Conservation (phyloP, 352 stramenopile species). For the Elongisporangium undulatum region DNA sequence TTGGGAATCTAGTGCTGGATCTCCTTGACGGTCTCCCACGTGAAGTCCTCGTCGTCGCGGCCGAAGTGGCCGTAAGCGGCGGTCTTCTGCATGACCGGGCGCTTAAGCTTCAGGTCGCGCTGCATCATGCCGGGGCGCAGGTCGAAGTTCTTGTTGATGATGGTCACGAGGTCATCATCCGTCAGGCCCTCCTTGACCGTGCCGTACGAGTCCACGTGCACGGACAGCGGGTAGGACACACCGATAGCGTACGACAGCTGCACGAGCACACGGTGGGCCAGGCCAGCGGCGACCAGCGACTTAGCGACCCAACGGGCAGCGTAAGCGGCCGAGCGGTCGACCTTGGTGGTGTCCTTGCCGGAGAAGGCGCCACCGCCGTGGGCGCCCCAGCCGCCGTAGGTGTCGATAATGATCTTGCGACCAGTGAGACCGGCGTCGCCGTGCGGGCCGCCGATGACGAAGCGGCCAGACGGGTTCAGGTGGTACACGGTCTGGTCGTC, state of each 20-base stretch:
- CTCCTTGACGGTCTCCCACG: conserved; percentile 97
- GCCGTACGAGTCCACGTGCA: conserved; percentile 98
- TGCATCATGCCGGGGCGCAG: conserved; percentile 97
- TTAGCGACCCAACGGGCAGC: conserved; percentile 99
- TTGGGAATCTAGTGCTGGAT: conserved; percentile 55
- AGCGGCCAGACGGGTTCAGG: conserved; percentile 98
- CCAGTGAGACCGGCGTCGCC: conserved; percentile 98
- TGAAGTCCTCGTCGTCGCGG: conserved; percentile 97
- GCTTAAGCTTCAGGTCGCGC: conserved; percentile 96
- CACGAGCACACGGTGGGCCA: conserved; percentile 94
- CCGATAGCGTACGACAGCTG: conserved; percentile 99
- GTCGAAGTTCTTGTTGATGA: conserved; percentile 99
- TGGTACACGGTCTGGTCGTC: conserved; percentile 99
- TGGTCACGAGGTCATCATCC: conserved; percentile 95
- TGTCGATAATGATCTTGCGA: conserved; percentile 99
- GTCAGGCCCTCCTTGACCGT: conserved; percentile 94
- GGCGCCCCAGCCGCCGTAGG: conserved; percentile 98
- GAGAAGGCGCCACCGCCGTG: conserved; percentile 99
- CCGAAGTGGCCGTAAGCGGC: conserved; percentile 99
- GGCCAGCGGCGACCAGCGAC: conserved; percentile 94
- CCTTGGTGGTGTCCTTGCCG: conserved; percentile 99
- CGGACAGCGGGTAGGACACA: conserved; percentile 95
- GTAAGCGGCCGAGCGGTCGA: conserved; percentile 98
- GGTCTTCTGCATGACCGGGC: conserved; percentile 98
- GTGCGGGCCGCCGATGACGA: conserved; percentile 99